Base-by-base conservation (phyloP, 2,329 filamentous ascomycete genomes). In the Scedosporium dehoogii region DNA sequence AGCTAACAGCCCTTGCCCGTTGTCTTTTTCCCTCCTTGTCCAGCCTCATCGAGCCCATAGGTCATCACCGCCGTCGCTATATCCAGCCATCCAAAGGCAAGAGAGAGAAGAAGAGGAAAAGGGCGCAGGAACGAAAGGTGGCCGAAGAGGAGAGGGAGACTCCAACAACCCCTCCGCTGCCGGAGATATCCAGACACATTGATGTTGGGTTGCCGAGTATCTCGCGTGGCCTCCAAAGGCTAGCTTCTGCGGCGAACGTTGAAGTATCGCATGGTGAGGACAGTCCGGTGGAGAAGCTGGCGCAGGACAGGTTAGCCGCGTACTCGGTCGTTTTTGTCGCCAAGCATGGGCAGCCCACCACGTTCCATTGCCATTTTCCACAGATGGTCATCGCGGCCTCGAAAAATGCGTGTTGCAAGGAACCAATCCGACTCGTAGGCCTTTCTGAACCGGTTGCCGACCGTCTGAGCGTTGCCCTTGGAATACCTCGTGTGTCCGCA, bases 151-250 rank as follows among this genome's bases (percentile, higher is more conserved):
- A 14, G 21, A 33, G 21, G 23, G 18, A 42, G 33, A 48, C 41
- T 16, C 59, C 51, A 9, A n/a, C 33, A 14, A 18, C 66, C 64
- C 57, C 72, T 2, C 69, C 70, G 2, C 63, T 64, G 16, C 85
- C 85, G 3, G 82, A 82, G 58, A 73, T 90, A 7, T 72, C 74
- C n/a, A 73, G 74, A 3, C 80, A 81, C 65, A 70, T 91, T 46
- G 82, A 89, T 58, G 74, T 89, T 58, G 89, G 89, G 2, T 75
- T 91, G 55, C 83, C 85, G 67, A 79, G 75, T 63, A 85, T 90
- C 63, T 86, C 84, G 4, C 80, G 84, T 18, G 77, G 76, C 58
- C 77, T 92, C 2, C 80, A 86, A 64, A 69, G 72, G 60, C 44
- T n/a, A 42, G 55, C 10, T 14, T 25, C 55, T 7, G 46, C 18